Base-by-base conservation (phyloP, 495 filamentous ascomycete genomes). In the Talaromyces liani region DNA sequence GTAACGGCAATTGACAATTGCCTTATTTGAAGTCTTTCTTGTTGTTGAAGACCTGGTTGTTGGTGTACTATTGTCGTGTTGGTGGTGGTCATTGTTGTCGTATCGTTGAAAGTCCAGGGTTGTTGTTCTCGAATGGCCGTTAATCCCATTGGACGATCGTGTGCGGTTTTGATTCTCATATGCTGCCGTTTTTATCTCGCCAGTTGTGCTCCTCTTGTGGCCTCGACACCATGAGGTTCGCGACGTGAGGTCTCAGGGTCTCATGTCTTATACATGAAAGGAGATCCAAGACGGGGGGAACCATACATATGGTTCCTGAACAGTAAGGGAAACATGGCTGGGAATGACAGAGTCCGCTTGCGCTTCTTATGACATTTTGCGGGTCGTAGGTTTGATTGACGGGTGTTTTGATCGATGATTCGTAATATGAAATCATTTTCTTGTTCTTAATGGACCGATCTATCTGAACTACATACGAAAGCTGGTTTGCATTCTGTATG, bases 151-250 rank as follows among this genome's bases (percentile, higher is more conserved):
- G 22, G 45, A 47, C 25, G n/a, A 22, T 20, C n/a, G 45, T 56
- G 53, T 29, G 14, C 22, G 24, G 8, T 8, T 49, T 8, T 29
- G 22, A 47, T 8, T 20, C 33, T 33, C 59, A 27, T 47, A 22
- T 33, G 39, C 75, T 67, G 75, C 67, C 49, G 79, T 67, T 70
- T 89, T 89, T 36, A 87, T 78, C 49, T 83, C 72, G 33, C 88
- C 87, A 66, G 85, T 83, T 12, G 85, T 87, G 71, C 82, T 90
- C 66, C 88, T 79, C 70, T 90, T 90, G 25, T 80, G 79, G 5
- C 78, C 71, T 53, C 60, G 60, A 62, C 67, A 33, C 70, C 68
- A 31, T 75, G 66, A 56, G 66, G 45, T 60, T 71, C 65, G 34
- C 72, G 73, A 29, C 67, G 69, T 7, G 77, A 79, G 34, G 70